Base-by-base conservation (phyloP, 2,329 filamentous ascomycete genomes). In the Ophiostoma quercus region DNA sequence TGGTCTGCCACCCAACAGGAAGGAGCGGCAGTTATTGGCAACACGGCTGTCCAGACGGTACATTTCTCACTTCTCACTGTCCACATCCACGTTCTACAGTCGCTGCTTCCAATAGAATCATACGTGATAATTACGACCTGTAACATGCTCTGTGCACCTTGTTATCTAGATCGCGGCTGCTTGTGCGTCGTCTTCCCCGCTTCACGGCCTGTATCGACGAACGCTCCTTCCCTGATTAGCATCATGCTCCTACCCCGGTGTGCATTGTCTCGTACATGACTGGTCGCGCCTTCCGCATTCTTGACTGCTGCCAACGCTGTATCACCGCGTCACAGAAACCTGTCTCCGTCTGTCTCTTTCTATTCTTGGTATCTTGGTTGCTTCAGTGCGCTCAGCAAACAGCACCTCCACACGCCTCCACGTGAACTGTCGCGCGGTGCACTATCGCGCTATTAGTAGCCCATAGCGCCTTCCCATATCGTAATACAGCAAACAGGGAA, bases 391-490 rank as follows among this genome's bases (percentile, higher is more conserved):
- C 51, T 54, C 67, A 71, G 39, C 67, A 71, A 71, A 67, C 69
- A 43, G 65, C 67, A 62, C 47, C 19, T 62, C 67, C 47, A 54
- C 67, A 68, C 47, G 54, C 39, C 62, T 68, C 67, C 70, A 71
- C 70, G 70, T 71, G 70, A 71, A 69, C 63, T 63, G 60, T 47
- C 43, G 16, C 7, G 43, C 7, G 16, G 43, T 7, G 16, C 43
- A 47, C 7, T 19, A 47, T 47, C 32, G 54, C 66, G 41, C 66
- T 60, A 34, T 41, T 51, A 37, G 14, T 25, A 29, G 3, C 41
- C 66, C 66, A 57, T 70, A 67, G 68, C 68, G 68, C 68, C 51
- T 70, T 69, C 39, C 39, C 41, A 22, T 66, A 32, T 34, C 67
- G 62, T 54, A 34, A 34, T 34, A 63, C 25, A 62, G 32, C 62